A percentile compares a stretch with the other conserved stretches of the same genome.
phyloP scores from a whole-genome alignment of 1,139 yeast genomes.

The Candida sanyaensis region DNA sequence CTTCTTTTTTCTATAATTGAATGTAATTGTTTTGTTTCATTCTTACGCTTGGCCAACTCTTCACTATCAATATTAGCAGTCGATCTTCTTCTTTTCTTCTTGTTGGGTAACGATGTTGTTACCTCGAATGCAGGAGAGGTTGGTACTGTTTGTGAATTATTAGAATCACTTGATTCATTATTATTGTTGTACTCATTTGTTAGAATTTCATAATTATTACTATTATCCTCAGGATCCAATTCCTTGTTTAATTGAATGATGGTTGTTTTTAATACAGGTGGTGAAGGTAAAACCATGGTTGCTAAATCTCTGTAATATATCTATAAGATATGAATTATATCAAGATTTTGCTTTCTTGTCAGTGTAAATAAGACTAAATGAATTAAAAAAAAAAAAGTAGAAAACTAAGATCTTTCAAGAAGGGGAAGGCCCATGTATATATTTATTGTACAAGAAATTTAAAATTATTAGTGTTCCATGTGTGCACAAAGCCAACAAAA shows the following conservation, averaged over 20 bases:
- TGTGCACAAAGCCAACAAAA: background rate
- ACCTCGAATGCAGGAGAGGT: conserved; percentile 11
- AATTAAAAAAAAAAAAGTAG: too few relatives aligned
- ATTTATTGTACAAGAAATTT: background rate
- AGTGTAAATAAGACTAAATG: background rate
- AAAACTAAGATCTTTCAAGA: too few relatives aligned
- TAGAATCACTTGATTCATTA: background rate
- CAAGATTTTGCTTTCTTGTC: too few relatives aligned
- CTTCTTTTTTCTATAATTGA: conserved; percentile 80
- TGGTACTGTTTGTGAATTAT: conserved; percentile 3
- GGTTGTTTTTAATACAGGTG: conserved; percentile 64
- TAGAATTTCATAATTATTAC: conserved; percentile 41
- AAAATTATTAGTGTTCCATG: background rate
- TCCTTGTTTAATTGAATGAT: conserved; percentile 60
- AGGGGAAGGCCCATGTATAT: background rate
- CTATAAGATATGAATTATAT: too few relatives aligned
- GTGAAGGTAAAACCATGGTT: conserved; percentile 43
- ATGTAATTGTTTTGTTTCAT: conserved; percentile 66
- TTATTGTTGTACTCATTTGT: conserved; percentile 32
- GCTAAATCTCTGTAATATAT: too few relatives aligned
- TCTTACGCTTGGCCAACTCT: conserved; percentile 55
- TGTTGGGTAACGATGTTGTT: conserved; percentile 13
- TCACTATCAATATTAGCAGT: conserved; percentile 49
- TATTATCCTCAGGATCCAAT: conserved; percentile 41
- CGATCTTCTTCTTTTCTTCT: conserved; percentile 51